Evolutionary conservation across 352 stramenopile species (phyloP).

Genomic region (Phytophthora crassamura): DNA sequence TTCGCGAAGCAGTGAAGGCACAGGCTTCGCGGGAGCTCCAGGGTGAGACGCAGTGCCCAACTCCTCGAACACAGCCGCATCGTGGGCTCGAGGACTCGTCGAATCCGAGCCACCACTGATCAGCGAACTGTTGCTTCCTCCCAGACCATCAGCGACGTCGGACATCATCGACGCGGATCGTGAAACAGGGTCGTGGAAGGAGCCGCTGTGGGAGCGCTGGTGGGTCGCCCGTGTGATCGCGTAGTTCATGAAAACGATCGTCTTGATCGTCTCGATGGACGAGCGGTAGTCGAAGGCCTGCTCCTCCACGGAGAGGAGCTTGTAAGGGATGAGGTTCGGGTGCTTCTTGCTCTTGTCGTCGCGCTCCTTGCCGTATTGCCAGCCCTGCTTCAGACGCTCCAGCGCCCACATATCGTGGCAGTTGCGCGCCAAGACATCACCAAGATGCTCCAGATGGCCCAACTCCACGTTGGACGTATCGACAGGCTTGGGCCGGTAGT

Average conservation of each 20-base stretch:
- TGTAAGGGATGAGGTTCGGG: slow-evolving; percentile 86
- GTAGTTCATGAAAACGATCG: slow-evolving; percentile 91
- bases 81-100: slow-evolving; percentile 34
- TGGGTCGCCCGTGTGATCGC: slow-evolving; percentile 63
- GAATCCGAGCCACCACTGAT: slow-evolving; percentile 31
- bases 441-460: slow-evolving; percentile 73
- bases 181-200: slow-evolving; percentile 70
- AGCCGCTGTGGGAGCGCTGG: slow-evolving; percentile 49
- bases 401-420: slow-evolving; percentile 90
- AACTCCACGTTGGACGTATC: slow-evolving; percentile 81
- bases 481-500: slow-evolving; percentile 87
- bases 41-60: slow-evolving; percentile 33
- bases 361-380: slow-evolving; percentile 74
- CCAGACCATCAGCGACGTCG: slow-evolving; percentile 41
- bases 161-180: slow-evolving; percentile 76
- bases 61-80: slow-evolving; percentile 39
- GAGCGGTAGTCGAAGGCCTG: slow-evolving; percentile 87
- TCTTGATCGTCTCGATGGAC: slow-evolving; percentile 90
- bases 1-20: slow-evolving; percentile 70
- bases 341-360: slow-evolving; percentile 79
- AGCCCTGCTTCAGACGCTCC: slow-evolving; percentile 87
- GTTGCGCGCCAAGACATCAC: slow-evolving; percentile 82
- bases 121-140: slow-evolving; percentile 44
- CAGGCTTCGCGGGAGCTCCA: slow-evolving; percentile 46
- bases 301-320: slow-evolving; percentile 80